Conservation (phyloP, 345 rosid genomes). For the Euphorbia lathyris region DNA sequence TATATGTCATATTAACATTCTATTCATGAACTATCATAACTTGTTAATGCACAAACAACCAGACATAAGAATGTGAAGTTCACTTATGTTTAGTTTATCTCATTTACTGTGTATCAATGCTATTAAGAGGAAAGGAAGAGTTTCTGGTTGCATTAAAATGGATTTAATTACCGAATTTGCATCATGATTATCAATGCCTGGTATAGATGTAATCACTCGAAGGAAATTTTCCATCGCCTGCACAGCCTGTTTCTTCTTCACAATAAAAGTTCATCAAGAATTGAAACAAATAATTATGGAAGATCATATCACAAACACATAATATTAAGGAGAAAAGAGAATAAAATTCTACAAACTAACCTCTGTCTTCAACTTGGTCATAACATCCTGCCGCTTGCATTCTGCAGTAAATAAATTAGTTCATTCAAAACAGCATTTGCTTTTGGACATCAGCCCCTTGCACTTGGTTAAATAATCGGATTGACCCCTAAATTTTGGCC, state of each 20-base stretch:
- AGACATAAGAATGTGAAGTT: too few relatives aligned
- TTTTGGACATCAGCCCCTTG: too few relatives aligned
- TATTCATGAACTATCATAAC: too few relatives aligned
- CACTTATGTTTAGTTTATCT: background rate
- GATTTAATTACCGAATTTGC: constrained; percentile 57
- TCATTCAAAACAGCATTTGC: background rate
- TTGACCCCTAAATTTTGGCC: too few relatives aligned
- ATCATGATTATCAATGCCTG: constrained; percentile 77
- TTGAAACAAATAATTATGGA: background rate
- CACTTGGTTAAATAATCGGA: too few relatives aligned
- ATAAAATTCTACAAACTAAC: constrained; percentile 40
- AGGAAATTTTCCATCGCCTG: constrained; percentile 57
- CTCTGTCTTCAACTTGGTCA: constrained; percentile 72
- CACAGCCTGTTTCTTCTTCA: constrained; percentile 65
- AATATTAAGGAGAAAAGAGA: background rate
- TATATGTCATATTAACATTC: too few relatives aligned
- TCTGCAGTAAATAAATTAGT: constrained; percentile 40
- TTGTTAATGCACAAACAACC: constrained; percentile 22
- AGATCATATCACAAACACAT: background rate
- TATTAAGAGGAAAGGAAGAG: background rate
- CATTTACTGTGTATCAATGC: background rate
- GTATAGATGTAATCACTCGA: constrained; percentile 68
- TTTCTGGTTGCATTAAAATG: background rate
- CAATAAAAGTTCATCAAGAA: constrained; percentile 16
- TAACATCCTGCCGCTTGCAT: constrained; percentile 67